Base-by-base conservation (phyloP, 1,284 basidiomycete genomes). In the Ceratobasidium sp. region DNA sequence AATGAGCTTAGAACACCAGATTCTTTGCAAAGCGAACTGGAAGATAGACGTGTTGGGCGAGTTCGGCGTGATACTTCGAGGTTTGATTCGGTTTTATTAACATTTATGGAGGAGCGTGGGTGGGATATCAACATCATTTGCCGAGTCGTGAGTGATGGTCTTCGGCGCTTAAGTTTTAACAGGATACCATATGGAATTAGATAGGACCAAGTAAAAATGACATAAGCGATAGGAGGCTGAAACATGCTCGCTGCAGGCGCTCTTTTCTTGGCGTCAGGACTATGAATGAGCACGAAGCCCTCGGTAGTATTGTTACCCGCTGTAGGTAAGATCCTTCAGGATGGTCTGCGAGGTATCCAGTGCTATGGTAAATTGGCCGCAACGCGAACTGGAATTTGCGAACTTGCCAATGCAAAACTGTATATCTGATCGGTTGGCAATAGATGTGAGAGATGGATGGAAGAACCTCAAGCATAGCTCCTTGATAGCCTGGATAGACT, bases 201-300 rank as follows among this genome's bases (percentile, higher is more conserved):
- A 40, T 44, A 66, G 13, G 54, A 48, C 26, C 13, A 33, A 33
- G 33, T 48, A 33, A 65, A 54, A 64, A 73, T 77, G 80, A 17
- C 12, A 81, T 82, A n/a, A 65, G 13, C 20, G n/a, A 7, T 42
- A 52, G 17, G 52, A 42, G 20, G 20, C 4, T 17, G 15, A 42
- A 6, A 54, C 40, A n/a, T 20, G 57, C 80, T 42, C 82, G 90
- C 83, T 77, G 89, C 85, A 0, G 86, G 85, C 10, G 91, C 84
- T 82, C 88, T 87, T 56, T 81, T 81, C 80, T 86, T 87, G 12
- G 87, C 89, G 78, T 89, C 88, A 7, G 86, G 84, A 38, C 89
- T 90, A 81, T 90, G 89, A 67, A 90, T 89, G 1, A 88, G 88
- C 82, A 89, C 85, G 79, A 92, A 92, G 80, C 92, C 91, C 33